Evolutionary conservation across 73 alveolate species (phyloP), one percentile per base, ranked within the genome.

Genomic region (Symbiodinium natans): DNA sequence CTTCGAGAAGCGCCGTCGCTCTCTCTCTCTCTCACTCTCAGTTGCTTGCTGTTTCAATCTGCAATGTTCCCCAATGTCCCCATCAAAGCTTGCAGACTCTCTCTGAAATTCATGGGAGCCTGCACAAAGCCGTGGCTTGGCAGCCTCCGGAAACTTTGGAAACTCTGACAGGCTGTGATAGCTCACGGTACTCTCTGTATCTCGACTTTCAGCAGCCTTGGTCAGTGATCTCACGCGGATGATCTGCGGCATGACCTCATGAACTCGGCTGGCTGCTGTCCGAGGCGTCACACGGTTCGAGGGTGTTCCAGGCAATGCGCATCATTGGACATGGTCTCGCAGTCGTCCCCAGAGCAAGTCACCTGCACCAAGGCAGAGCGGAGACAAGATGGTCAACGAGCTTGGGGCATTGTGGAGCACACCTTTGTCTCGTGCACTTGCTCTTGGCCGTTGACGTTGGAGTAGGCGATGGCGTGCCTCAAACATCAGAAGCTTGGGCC

Each of bases 181-280:
- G n/a, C n/a, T n/a, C n/a, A n/a, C n/a, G n/a, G n/a, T n/a, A n/a
- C n/a, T n/a, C n/a, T n/a, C n/a, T n/a, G n/a, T n/a, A n/a, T n/a
- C n/a, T n/a, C n/a, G n/a, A n/a, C n/a, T n/a, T n/a, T n/a, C n/a
- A n/a, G n/a, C n/a, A 23, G 80, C 80, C 36, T 29, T 63, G 80
- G 80, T 38, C 88, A 34, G 88, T 27, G 48, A 41, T 71, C 97
- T 68, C 88, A 90, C 97, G 21, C 97, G 97, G 36, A 90, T 90
- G 88, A 90, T 90, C 88, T 90, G 97, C 13, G 88, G 97, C 97
- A 90, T 41, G 52, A 90, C 97, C 97, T 90, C 74, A 48, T 15
- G 27, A 3, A 46, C 59, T 13, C 59, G 13, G 59, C 6, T 46
- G 6, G 59, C 59, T 46, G 59, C 59, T 13, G 59, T 9, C 21